Evolutionary conservation across 306 rosid species (phyloP).

Genomic region (Begonia peltatifolia): DNA sequence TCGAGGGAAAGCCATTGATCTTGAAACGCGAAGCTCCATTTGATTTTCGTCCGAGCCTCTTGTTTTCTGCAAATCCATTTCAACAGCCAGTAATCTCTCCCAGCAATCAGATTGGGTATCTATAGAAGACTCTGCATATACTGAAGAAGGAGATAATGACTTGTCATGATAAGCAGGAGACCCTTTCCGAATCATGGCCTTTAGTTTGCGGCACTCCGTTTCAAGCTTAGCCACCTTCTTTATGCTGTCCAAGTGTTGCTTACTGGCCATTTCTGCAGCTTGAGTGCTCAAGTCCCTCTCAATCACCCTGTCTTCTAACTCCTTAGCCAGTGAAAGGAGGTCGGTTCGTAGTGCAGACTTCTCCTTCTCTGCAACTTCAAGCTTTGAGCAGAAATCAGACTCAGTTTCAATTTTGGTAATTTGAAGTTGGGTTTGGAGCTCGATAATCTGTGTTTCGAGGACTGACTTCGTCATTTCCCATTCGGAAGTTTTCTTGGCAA

Average conservation of each 20-base stretch:
- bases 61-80: constrained; percentile 20
- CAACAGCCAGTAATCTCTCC: constrained; percentile 32
- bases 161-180: constrained; percentile 20
- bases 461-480: constrained; percentile 41
- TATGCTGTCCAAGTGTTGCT: constrained; percentile 51
- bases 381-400: constrained; percentile 27
- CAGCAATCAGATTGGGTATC: constrained; percentile 52
- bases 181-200: constrained; percentile 32
- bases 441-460: constrained; percentile 40
- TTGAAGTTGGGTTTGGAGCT: constrained; percentile 44
- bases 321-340: constrained; percentile 44
- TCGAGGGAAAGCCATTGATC: constrained; percentile 24
- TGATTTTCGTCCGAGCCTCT: constrained; percentile 24
- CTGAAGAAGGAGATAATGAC: constrained; percentile 30
- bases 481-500: constrained; percentile 31
- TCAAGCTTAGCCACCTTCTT: constrained; percentile 68
- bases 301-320: constrained; percentile 34
- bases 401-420: constrained; percentile 38
- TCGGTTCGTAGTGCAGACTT: constrained; percentile 36
- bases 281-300: constrained; percentile 63
- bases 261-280: constrained; percentile 73
- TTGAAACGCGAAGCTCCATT: constrained; percentile 22
- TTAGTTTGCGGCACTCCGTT: constrained; percentile 61
- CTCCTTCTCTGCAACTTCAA: constrained; percentile 39
- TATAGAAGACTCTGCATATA: constrained; percentile 32